Base-by-base conservation (phyloP, 305 asterid species). In the Solanum aculeatissimum region DNA sequence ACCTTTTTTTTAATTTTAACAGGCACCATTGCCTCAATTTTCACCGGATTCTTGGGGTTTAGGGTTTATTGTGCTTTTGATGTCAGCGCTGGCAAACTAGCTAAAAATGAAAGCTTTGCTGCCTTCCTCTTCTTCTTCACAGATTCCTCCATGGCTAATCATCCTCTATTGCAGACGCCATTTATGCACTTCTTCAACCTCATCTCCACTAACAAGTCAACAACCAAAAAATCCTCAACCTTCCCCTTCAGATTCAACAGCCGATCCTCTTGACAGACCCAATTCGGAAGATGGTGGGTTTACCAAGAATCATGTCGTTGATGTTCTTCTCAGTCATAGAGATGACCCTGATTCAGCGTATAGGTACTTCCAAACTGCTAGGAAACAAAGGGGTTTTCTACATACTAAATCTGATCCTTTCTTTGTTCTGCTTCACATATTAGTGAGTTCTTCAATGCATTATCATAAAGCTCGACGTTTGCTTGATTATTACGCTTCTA, bases 401-500 rank as follows among this genome's bases (percentile, higher is more conserved):
- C 91, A 87, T 45, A 90, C 90, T 63, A 77, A 86, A 16, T 90
- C 93, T 74, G 96, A 91, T 23, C 91, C 95, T 68, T 91, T 93
- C 83, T 89, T 90, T 86, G 89, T 94, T 83, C 87, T 96, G 87
- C 88, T 94, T 63, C 94, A 91, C 86, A 96, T 94, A 86, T 92
- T 94, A 84, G 92, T 89, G 63, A 91, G 89, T 86, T 91, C 90
- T 80, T 83, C 86, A 3, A 27, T 60, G 51, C 92, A 91, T 87
- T 86, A 75, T 27, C 32, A 19, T 25, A 70, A 66, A 23, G 93
- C 92, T 60, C 85, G 90, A 65, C 83, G 80, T 51, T 85, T 93
- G 78, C 85, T 95, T 77, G 75, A 85, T 83, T 78, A 87, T 77
- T 85, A 81, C 75, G 86, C 90, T 16, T 85, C 87, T 51, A 79